Evolutionary conservation across 2,329 filamentous ascomycete genomes (phyloP), one percentile per base, ranked within the genome.

Genomic region (Clonostachys sp.): DNA sequence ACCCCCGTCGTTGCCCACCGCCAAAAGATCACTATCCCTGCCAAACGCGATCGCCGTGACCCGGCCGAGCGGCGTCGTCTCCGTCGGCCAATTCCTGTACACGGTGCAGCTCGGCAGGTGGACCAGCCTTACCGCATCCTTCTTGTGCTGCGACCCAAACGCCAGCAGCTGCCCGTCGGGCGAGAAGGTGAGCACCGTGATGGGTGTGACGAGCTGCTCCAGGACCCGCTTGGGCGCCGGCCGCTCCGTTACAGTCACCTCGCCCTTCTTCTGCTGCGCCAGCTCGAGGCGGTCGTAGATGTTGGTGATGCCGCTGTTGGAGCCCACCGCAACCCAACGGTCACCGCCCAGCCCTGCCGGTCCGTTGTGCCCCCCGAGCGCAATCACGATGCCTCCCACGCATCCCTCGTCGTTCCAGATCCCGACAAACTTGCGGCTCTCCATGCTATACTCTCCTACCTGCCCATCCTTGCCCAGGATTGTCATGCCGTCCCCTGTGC

Each of bases 51-150:
- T 80, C 1, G 83, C 76, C 3, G 89, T 88, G 54, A 97, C 84
- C 50, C 90, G 78, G 0, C 94, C 94, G 51, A 99, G 68, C 1
- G 91, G 91, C 48, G 94, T 99, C 63, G 87, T 85, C 53, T 84
- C 81, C 46, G 92, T 99, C 20, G 94, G 94, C 94, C 94, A 99
- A 68, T 99, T 99, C 59, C 86, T 84, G 75, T 94, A 99, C 17
- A 97, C 89, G 2, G 91, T 96, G 65, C 91, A 96, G 56, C 82
- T 91, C 1, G 92, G 91, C 55, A 99, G 71, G 66, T 99, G 94
- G 34, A 92, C 90, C 54, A 99, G 71, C 59, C 87, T 79, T 64
- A 99, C 70, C 1, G 91, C 89, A 68, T 96, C 91, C 62, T 86
- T 86, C 77, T 96, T 95, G 78, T 87, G 87, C 52, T 81, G 81